Percentiles rank a stretch among this genome's conserved stretches.
These are phyloP conservation scores for Cladorrhinum sp. DNA, from an alignment of 2,329 filamentous ascomycete genomes.

Conservation along the genomic window DNA sequence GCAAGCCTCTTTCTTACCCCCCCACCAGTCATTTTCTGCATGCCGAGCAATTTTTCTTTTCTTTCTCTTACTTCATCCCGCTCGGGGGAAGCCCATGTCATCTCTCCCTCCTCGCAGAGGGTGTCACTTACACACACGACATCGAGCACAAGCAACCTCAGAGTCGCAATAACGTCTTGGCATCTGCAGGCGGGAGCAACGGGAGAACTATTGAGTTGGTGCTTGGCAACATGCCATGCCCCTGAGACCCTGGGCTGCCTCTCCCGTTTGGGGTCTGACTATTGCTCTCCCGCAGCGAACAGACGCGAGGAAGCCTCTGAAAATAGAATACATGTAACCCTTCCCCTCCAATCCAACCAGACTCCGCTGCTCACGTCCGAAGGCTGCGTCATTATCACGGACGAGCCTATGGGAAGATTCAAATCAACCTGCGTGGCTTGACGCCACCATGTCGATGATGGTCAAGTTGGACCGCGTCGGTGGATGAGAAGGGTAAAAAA, in stretches of 20 bases:
- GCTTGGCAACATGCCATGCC: constrained; percentile 3
- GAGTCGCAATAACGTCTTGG: not conserved
- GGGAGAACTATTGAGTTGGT: not conserved
- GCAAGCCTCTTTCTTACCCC: not conserved
- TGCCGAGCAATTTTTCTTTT: constrained; percentile 8
- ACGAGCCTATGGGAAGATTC: not conserved
- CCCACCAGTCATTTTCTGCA: constrained; percentile 2
- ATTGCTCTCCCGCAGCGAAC: not conserved
- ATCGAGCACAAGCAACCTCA: not conserved
- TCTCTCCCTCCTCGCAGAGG: too few species aligned
- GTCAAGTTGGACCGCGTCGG: not conserved
- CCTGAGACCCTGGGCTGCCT: not conserved
- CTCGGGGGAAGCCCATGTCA: constrained; percentile 4
- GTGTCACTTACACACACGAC: not conserved
- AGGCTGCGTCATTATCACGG: not conserved
- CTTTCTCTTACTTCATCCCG: constrained; percentile 5
- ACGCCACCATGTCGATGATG: not conserved
- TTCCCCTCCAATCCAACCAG: not conserved
- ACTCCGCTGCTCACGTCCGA: not conserved
- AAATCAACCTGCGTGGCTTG: constrained; percentile 1
- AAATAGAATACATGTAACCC: not conserved
- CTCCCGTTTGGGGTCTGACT: not conserved
- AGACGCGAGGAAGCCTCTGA: not conserved
- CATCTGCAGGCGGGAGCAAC: not conserved
- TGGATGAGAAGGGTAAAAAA: not conserved